Conservation (phyloP, 2,329 filamentous ascomycete genomes). For the Phymatotrichopsis omnivora region DNA sequence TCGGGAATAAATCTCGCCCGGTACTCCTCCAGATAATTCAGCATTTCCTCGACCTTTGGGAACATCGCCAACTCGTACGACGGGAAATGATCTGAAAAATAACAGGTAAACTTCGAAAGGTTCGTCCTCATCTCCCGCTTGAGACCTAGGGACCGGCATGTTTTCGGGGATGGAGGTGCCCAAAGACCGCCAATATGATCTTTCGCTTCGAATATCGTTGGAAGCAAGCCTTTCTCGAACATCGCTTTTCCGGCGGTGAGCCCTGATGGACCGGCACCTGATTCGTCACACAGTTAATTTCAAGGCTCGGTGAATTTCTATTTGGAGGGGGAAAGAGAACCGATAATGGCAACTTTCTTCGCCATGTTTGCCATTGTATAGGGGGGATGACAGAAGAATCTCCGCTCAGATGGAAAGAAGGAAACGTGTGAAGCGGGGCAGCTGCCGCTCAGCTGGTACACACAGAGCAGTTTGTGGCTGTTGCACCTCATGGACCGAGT, state of each 20-base stretch:
- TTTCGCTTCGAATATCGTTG: slow-evolving; percentile 23
- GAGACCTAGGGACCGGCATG: neutral
- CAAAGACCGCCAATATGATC: slow-evolving; percentile 24
- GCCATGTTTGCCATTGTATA: slow-evolving; percentile 3
- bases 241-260: slow-evolving; percentile 23
- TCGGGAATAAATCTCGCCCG: slow-evolving; percentile 14
- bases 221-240: slow-evolving; percentile 14
- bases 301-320: neutral
- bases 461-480: too few relatives aligned
- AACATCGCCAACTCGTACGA: slow-evolving; percentile 7
- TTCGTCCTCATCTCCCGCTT: slow-evolving; percentile 24
- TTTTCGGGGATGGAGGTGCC: slow-evolving; percentile 12
- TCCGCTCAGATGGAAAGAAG: too few relatives aligned
- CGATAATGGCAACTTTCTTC: slow-evolving; percentile 25
- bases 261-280: slow-evolving; percentile 24
- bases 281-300: neutral
- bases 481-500: too few relatives aligned
- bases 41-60: slow-evolving; percentile 20
- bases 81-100: slow-evolving; percentile 23
- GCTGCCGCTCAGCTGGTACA: too few relatives aligned
- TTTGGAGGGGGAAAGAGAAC: slow-evolving; percentile 1
- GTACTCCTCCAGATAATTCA: slow-evolving; percentile 20
- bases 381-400: too few relatives aligned
- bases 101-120: slow-evolving; percentile 16
- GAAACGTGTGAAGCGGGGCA: too few relatives aligned